These are phyloP conservation scores for Pichia deserticola DNA, from an alignment of 805 yeast genomes.

Conservation along the genomic window DNA sequence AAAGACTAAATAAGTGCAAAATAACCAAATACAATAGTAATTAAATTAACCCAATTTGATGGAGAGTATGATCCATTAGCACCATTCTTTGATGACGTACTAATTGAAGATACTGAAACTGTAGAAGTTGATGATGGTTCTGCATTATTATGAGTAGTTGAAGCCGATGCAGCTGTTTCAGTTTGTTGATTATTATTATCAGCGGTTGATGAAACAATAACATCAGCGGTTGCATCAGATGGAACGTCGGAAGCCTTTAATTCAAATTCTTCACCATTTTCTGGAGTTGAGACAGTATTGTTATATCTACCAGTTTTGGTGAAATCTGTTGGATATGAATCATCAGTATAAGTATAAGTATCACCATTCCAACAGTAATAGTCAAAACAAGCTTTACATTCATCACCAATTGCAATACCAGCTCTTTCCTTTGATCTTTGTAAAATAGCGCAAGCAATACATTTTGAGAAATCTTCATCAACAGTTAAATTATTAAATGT, in stretches of 20 bases:
- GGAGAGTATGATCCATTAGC: not conserved
- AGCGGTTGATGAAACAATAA: not conserved
- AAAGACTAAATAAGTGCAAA: not conserved
- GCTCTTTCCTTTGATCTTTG: slow-evolving; percentile 71
- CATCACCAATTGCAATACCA: slow-evolving; percentile 51
- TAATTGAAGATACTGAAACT: slow-evolving; percentile 2
- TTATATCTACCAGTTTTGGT: slow-evolving; percentile 31
- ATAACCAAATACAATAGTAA: not conserved
- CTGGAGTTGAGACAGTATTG: not conserved
- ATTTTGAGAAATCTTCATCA: slow-evolving; percentile 61
- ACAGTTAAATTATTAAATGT: slow-evolving; percentile 60
- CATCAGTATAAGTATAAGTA: slow-evolving; percentile 13
- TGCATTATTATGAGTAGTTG: no score
- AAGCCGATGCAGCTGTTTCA: no score
- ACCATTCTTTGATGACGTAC: slow-evolving; percentile 3
- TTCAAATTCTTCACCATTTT: not conserved
- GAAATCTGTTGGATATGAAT: slow-evolving; percentile 27
- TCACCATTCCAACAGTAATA: slow-evolving; percentile 54
- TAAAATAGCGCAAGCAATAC: slow-evolving; percentile 78
- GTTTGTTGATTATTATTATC: no score
- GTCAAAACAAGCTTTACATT: slow-evolving; percentile 65
- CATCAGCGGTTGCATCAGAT: not conserved
- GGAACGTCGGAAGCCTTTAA: not conserved
- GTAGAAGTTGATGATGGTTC: not conserved
- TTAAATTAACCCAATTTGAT: not conserved